phyloP scores from a whole-genome alignment of 2,329 filamentous ascomycete species.

The Acephala macrosclerotiorum region DNA sequence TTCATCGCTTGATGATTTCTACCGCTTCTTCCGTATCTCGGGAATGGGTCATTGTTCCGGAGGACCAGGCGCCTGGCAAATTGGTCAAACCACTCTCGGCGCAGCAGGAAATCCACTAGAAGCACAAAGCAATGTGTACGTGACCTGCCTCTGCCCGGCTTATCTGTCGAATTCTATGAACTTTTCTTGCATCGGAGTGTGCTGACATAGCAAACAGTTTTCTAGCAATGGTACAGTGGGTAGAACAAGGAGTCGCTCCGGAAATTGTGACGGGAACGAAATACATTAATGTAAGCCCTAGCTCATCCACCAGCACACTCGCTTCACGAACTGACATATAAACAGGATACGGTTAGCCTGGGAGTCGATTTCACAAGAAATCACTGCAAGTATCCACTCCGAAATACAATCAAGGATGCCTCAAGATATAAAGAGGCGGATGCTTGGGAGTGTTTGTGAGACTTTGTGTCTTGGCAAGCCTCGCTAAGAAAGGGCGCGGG shows the following conservation, averaged over 20 bases:
- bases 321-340: not conserved
- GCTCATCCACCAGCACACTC: not conserved
- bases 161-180: no score
- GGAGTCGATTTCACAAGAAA: conserved; percentile 2
- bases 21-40: conserved; percentile 58
- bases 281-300: not conserved
- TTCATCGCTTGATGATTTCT: conserved; percentile 50
- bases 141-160: no score
- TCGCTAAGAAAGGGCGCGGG: no score
- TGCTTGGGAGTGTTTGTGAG: not conserved
- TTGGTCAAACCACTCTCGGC: not conserved
- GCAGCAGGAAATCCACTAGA: not conserved
- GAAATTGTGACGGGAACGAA: not conserved
- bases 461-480: not conserved
- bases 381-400: conserved; percentile 3
- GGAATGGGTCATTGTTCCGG: conserved; percentile 58
- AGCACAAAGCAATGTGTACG: not conserved
- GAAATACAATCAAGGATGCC: not conserved
- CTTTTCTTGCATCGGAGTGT: no score
- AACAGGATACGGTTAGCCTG: not conserved
- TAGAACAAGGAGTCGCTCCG: not conserved
- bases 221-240: not conserved
- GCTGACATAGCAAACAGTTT: not conserved
- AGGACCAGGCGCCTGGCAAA: conserved; percentile 51
- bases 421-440: not conserved